A percentile compares a stretch with the other conserved stretches of the same genome.
These are phyloP conservation scores for Penicillium paneum DNA, from an alignment of 2,329 filamentous ascomycete genomes.

Conservation along the genomic window DNA sequence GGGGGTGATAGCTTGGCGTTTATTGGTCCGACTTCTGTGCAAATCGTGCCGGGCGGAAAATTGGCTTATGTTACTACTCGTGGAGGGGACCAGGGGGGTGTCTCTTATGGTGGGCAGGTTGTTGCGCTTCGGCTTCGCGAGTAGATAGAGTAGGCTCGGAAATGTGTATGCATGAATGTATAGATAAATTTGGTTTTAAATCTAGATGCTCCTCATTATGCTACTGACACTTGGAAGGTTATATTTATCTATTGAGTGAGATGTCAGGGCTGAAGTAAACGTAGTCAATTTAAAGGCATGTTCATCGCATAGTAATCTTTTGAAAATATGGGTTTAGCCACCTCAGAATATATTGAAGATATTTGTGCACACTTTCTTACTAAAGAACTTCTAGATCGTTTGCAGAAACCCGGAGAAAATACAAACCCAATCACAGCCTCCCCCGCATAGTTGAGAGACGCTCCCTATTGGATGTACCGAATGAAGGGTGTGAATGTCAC, in stretches of 20 bases:
- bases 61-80: constrained; percentile 8
- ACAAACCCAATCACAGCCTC: neutral
- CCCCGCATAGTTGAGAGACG: neutral
- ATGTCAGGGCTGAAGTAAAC: too few relatives aligned
- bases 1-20: constrained; percentile 1
- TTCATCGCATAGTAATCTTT: too few relatives aligned
- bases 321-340: too few relatives aligned
- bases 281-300: too few relatives aligned
- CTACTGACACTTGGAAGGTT: too few relatives aligned
- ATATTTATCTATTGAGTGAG: too few relatives aligned
- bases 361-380: neutral
- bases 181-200: too few relatives aligned
- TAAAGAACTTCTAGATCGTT: neutral
- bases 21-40: constrained; percentile 8
- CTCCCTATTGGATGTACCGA: neutral
- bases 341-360: neutral
- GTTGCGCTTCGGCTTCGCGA: neutral
- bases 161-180: neutral
- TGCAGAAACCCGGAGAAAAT: neutral
- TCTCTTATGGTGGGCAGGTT: constrained; percentile 7
- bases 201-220: too few relatives aligned
- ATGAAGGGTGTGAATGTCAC: constrained; percentile 4
- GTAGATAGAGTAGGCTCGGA: neutral
- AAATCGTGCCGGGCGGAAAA: neutral
- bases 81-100: neutral